Percentiles rank a stretch among this genome's conserved stretches.
Evolutionary conservation across 2,329 filamentous ascomycete genomes (phyloP).

Genomic region (Trichophaea hybrida): DNA sequence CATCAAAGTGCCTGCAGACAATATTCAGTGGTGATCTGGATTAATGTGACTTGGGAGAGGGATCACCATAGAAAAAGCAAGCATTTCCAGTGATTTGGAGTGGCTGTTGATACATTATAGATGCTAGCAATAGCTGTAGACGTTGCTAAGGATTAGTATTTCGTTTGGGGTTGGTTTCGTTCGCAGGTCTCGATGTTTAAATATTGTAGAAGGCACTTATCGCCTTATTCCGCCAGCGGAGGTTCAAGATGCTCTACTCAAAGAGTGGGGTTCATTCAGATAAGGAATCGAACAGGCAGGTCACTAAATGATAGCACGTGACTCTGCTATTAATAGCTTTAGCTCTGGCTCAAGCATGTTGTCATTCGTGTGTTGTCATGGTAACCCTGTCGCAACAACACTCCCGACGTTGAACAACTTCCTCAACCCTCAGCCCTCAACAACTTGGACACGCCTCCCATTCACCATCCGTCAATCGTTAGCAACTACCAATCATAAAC

Average conservation of each 20-base stretch:
- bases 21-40: background rate
- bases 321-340: too few relatives aligned
- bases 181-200: too few relatives aligned
- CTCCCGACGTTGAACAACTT: background rate
- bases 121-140: too few relatives aligned
- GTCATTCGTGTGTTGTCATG: background rate
- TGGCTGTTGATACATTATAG: too few relatives aligned
- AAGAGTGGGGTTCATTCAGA: too few relatives aligned
- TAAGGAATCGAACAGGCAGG: too few relatives aligned
- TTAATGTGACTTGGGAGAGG: background rate
- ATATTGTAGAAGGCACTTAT: too few relatives aligned
- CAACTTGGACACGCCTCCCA: background rate
- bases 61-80: conserved; percentile 49
- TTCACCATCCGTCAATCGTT: background rate
- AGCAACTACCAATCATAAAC: background rate
- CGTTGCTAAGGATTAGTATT: too few relatives aligned
- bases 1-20: conserved; percentile 49
- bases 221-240: too few relatives aligned
- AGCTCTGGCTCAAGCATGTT: background rate
- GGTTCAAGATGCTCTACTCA: too few relatives aligned
- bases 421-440: background rate
- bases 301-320: too few relatives aligned
- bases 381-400: background rate
- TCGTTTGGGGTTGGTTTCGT: too few relatives aligned
- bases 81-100: conserved; percentile 4